Percentiles rank a stretch among this genome's conserved stretches.
Conservation (phyloP, 768 basidiomycete genomes). For the Gloeostereum incarnatum region DNA sequence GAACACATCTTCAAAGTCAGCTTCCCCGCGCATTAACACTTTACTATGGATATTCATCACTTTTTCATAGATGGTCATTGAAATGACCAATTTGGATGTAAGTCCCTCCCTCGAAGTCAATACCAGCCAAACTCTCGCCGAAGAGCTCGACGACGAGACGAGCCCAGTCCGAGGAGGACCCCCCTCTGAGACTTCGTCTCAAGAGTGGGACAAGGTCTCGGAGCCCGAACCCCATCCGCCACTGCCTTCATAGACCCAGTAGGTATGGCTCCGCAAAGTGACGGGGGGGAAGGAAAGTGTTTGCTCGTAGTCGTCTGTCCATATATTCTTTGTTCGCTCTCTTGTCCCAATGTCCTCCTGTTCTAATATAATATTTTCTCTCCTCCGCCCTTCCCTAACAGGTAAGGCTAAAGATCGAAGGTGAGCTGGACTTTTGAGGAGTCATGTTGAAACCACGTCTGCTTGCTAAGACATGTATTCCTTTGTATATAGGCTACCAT, state of each 20-base stretch:
- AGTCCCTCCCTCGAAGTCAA: conserved; percentile 41
- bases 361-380: conserved; percentile 55
- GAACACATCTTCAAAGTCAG: conserved; percentile 69
- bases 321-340: conserved; percentile 2
- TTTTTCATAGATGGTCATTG: conserved; percentile 52
- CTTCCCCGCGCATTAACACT: conserved; percentile 3
- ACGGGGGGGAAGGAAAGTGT: no score
- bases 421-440: conserved; percentile 36
- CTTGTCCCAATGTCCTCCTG: no score
- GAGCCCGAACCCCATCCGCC: conserved; percentile 54
- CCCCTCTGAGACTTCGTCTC: conserved; percentile 81
- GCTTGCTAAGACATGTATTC: no score
- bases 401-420: conserved; percentile 65
- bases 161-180: conserved; percentile 58
- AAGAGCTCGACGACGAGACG: conserved; percentile 41
- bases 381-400: conserved; percentile 19
- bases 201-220: conserved; percentile 86
- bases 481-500: conserved; percentile 67
- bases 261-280: no score
- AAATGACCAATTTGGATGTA: conserved; percentile 84
- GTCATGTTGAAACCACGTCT: not conserved
- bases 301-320: conserved; percentile 7
- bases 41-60: not conserved
- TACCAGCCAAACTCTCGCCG: conserved; percentile 17
- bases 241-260: conserved; percentile 8